These are phyloP conservation scores for Dendrobium nobile DNA, from an alignment of 106 monocot genomes.

Conservation along the genomic window DNA sequence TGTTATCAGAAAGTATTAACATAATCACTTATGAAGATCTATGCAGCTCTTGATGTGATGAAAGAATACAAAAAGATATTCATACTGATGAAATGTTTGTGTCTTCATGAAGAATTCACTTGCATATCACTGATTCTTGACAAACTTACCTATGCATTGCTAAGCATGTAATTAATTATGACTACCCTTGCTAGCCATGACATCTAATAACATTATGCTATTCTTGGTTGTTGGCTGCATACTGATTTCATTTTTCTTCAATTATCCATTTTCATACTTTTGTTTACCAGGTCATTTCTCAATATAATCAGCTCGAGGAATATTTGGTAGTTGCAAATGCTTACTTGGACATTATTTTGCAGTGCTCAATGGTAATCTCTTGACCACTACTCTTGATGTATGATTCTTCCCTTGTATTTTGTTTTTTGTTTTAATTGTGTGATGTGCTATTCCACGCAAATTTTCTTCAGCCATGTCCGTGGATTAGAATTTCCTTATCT, in stretches of 20 bases:
- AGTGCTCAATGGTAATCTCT: constrained; percentile 14
- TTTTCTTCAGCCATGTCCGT: too few species aligned
- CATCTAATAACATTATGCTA: not conserved
- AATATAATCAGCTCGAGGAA: constrained; percentile 18
- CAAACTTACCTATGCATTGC: not conserved
- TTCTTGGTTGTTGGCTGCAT: not conserved
- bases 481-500: too few species aligned
- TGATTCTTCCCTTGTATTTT: not conserved
- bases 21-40: not conserved
- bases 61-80: not conserved
- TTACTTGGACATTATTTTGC: constrained; percentile 29
- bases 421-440: not conserved
- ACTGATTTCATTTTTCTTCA: not conserved
- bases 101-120: not conserved
- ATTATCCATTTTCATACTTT: not conserved
- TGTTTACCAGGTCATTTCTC: constrained; percentile 18
- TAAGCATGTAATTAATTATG: not conserved
- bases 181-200: not conserved
- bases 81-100: not conserved
- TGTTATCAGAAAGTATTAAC: not conserved
- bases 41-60: not conserved
- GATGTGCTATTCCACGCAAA: not conserved
- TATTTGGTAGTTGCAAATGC: constrained; percentile 33
- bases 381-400: not conserved
- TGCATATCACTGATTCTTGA: not conserved